These are phyloP conservation scores for Ogataea henricii DNA, from an alignment of 805 yeast species.

Conservation along the genomic window DNA sequence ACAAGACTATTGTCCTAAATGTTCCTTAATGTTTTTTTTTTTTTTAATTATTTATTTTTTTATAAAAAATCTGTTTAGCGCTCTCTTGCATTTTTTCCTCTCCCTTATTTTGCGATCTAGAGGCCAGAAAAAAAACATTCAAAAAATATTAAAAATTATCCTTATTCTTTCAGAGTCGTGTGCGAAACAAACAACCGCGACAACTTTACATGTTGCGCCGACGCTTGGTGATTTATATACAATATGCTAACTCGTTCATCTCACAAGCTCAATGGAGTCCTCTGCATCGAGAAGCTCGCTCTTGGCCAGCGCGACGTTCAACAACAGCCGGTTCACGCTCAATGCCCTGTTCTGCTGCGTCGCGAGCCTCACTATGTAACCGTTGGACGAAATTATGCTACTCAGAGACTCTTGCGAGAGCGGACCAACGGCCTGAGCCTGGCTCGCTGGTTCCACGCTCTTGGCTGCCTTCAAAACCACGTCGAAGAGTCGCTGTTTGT, in stretches of 20 bases:
- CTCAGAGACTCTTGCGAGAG: neutral
- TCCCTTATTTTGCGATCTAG: slow-evolving; percentile 3
- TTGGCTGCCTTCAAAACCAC: slow-evolving; percentile 12
- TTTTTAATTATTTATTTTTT: neutral
- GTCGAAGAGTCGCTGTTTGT: slow-evolving; percentile 18
- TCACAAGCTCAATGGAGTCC: slow-evolving; percentile 3
- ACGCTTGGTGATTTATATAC: neutral
- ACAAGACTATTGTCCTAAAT: slow-evolving; percentile 5
- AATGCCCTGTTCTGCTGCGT: slow-evolving; percentile 1
- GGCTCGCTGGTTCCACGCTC: neutral
- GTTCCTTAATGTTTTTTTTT: slow-evolving; percentile 5
- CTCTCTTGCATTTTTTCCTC: no score
- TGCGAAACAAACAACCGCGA: slow-evolving; percentile 1
- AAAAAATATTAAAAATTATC: neutral
- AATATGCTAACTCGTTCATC: neutral
- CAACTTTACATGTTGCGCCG: neutral
- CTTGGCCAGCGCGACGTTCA: slow-evolving; percentile 14
- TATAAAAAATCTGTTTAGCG: neutral
- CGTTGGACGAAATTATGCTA: slow-evolving; percentile 10
- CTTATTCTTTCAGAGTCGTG: neutral
- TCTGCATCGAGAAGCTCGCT: neutral
- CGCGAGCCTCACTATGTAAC: slow-evolving; percentile 13
- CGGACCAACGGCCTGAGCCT: neutral
- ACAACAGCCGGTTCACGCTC: slow-evolving; percentile 7
- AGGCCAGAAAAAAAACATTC: no score